Percentiles rank a stretch among this genome's conserved stretches.
These are phyloP conservation scores for Cnidoscolus chayamansa DNA, from an alignment of 441 rosid species.

Conservation along the genomic window DNA sequence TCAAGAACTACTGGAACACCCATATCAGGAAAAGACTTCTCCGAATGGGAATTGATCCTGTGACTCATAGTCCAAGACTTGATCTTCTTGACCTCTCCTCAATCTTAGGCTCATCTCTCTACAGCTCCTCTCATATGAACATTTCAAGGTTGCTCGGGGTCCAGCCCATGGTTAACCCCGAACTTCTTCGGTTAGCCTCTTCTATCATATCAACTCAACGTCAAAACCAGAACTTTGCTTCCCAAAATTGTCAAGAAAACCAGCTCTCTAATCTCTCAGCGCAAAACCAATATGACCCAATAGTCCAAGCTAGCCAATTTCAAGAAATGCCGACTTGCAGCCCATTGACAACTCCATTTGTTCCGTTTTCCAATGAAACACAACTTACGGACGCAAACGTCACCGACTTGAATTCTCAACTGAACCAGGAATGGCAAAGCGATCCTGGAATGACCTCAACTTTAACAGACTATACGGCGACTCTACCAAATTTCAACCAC, in stretches of 20 bases:
- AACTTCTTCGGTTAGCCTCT: constrained; percentile 51
- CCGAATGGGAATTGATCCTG: constrained; percentile 88
- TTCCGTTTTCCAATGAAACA: constrained; percentile 32
- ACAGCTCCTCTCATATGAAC: constrained; percentile 43
- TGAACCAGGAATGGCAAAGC: constrained; percentile 26
- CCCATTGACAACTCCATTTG: constrained; percentile 24
- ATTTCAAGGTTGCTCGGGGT: constrained; percentile 43
- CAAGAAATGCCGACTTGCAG: constrained; percentile 35
- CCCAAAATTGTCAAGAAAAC: constrained; percentile 37
- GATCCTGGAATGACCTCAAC: constrained; percentile 23
- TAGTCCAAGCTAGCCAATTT: constrained; percentile 29
- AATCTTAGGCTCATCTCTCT: constrained; percentile 50
- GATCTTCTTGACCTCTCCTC: constrained; percentile 82
- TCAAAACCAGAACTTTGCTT: constrained; percentile 28
- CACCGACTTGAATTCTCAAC: constrained; percentile 16
- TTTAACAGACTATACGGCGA: constrained; percentile 25
- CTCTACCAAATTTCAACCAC: constrained; percentile 25
- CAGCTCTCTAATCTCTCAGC: constrained; percentile 28
- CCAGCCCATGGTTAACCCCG: constrained; percentile 48
- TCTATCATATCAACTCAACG: constrained; percentile 47
- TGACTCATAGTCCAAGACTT: constrained; percentile 74
- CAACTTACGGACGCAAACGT: constrained; percentile 24
- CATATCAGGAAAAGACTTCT: constrained; percentile 77
- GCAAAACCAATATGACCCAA: constrained; percentile 34
- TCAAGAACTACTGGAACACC: constrained; percentile 93